A percentile compares a stretch with the other conserved stretches of the same genome.
Conservation (phyloP, 768 basidiomycete genomes). For the Trametes gibbosa region DNA sequence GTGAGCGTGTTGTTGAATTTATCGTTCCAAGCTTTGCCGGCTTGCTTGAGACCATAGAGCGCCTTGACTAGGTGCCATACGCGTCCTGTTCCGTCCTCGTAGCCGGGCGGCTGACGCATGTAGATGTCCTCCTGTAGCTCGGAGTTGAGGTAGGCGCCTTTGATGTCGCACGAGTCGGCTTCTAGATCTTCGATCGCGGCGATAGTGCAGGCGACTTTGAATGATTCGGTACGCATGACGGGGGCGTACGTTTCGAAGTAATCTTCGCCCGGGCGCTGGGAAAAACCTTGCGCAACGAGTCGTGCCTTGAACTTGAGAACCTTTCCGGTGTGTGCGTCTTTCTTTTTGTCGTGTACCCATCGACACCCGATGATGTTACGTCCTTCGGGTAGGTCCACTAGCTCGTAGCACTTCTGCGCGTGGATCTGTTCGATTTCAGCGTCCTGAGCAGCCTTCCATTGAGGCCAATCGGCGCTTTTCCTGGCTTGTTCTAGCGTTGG, state of each 20-base stretch:
- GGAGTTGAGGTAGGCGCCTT: constrained; percentile 21
- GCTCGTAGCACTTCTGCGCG: neutral
- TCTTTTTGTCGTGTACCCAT: constrained; percentile 45
- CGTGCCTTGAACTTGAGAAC: constrained; percentile 40
- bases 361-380: constrained; percentile 33
- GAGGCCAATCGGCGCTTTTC: constrained; percentile 8
- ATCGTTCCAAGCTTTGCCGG: constrained; percentile 16
- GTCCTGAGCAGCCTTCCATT: constrained; percentile 16
- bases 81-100: neutral
- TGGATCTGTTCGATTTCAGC: neutral
- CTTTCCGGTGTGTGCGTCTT: constrained; percentile 33
- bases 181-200: neutral
- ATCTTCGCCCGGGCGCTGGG: constrained; percentile 39
- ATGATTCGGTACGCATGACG: neutral
- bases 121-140: constrained; percentile 28
- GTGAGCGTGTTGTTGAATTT: neutral
- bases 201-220: neutral
- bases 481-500: neutral
- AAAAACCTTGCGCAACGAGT: constrained; percentile 42
- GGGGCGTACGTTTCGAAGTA: constrained; percentile 29
- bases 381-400: constrained; percentile 24
- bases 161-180: neutral
- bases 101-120: constrained; percentile 24
- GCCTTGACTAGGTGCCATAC: neutral
- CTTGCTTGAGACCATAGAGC: constrained; percentile 24